A percentile compares a stretch with the other conserved stretches of the same genome.
Evolutionary conservation across 345 rosid species (phyloP).

Genomic region (Nasturtium officinale): DNA sequence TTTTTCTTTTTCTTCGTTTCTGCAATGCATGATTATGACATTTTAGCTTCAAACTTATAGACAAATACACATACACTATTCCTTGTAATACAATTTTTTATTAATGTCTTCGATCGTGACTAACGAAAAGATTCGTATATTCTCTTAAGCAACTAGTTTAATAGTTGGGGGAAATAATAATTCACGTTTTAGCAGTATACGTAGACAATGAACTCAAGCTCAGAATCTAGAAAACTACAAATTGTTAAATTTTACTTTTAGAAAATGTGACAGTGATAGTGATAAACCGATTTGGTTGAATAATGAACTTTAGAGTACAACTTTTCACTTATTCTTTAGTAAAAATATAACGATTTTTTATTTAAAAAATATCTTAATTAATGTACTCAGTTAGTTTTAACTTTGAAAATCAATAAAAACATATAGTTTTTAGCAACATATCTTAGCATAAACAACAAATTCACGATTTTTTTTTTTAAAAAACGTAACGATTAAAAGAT

Average conservation of each 20-base stretch:
- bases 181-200: background rate
- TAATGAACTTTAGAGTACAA: background rate
- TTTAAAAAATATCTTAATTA: too few relatives aligned
- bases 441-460: too few relatives aligned
- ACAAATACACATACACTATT: background rate
- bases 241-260: too few relatives aligned
- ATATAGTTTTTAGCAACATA: too few relatives aligned
- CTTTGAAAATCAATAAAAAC: background rate
- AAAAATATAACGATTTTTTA: too few relatives aligned
- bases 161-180: background rate
- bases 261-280: background rate
- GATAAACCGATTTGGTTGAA: background rate
- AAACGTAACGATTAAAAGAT: too few relatives aligned
- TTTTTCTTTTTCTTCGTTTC: background rate
- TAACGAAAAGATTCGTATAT: background rate
- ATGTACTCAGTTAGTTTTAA: too few relatives aligned
- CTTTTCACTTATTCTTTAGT: background rate
- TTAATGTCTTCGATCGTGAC: background rate
- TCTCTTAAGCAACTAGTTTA: background rate
- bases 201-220: background rate
- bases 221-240: too few relatives aligned
- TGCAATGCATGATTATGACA: constrained; percentile 3
- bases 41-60: constrained; percentile 25
- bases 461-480: too few relatives aligned
- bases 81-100: constrained; percentile 7